Percentiles rank a stretch among this genome's conserved stretches.
These are phyloP conservation scores for Juncus inflexus DNA, from an alignment of 176 grass and related monocot species.

Conservation along the genomic window DNA sequence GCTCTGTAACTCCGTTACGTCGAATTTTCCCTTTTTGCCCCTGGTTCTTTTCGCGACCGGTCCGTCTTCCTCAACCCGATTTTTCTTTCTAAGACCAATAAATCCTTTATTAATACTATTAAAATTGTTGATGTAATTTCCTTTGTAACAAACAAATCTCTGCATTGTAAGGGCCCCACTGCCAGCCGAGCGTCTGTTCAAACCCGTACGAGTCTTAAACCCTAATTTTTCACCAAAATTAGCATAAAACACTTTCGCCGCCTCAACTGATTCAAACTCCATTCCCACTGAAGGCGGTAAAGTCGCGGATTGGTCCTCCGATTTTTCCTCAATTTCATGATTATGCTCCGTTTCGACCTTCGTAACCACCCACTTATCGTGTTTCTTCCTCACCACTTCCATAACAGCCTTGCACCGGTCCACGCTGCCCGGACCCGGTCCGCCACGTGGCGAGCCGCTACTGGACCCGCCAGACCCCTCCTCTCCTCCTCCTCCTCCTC, in stretches of 20 bases:
- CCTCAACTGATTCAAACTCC: slow-evolving; percentile 72
- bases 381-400: slow-evolving; percentile 75
- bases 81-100: slow-evolving; percentile 29
- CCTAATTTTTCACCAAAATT: slow-evolving; percentile 46
- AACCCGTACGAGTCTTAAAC: slow-evolving; percentile 61
- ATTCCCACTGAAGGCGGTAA: slow-evolving; percentile 43
- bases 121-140: slow-evolving; percentile 25
- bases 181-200: slow-evolving; percentile 44
- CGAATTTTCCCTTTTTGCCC: slow-evolving; percentile 22
- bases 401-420: slow-evolving; percentile 73
- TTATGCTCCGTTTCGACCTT: slow-evolving; percentile 69
- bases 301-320: slow-evolving; percentile 2
- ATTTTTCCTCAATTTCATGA: slow-evolving; percentile 36
- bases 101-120: slow-evolving; percentile 22
- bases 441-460: slow-evolving; percentile 6
- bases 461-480: neutral
- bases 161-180: slow-evolving; percentile 65
- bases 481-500: neutral
- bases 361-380: slow-evolving; percentile 61
- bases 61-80: slow-evolving; percentile 27
- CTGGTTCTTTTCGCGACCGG: slow-evolving; percentile 28
- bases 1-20: slow-evolving; percentile 26
- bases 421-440: neutral
- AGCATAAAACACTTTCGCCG: slow-evolving; percentile 67
- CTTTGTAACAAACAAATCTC: slow-evolving; percentile 68